Evolutionary conservation across 2,329 filamentous ascomycete genomes (phyloP), one percentile per base, ranked within the genome.

Genomic region (Botrytis galanthina): DNA sequence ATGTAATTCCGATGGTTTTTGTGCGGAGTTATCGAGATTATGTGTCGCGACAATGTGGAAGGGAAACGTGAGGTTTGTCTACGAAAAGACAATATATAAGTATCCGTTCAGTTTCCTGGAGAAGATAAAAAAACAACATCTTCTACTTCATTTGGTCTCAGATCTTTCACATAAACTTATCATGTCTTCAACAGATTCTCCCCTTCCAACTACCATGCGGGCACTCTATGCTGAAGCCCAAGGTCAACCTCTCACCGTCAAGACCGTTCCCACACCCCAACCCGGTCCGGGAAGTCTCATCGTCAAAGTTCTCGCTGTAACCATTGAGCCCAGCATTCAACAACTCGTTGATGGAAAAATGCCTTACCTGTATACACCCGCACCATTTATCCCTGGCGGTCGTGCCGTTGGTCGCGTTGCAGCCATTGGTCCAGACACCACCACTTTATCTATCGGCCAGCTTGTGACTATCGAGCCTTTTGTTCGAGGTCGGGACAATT

Each of bases 261-360:
- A 82, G 71, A 79, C 73, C 2, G 29, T 82, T 0, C 79, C 82
- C 22, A 83, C 79, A 8, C 83, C 83, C 0, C 61, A 78, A 22
- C 74, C 81, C 1, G 75, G 48, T 5, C 76, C 79, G 0, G 84
- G 85, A 10, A 82, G 77, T n/a, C 83, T 81, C 2, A 72, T 86
- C 12, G 78, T 86, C n/a, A 79, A 78, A 1, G 78, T 86, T 60
- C 73, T 83, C 16, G 77, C 77, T 1, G 79, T 82, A 0, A 76
- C 75, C 10, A 77, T 85, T 3, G 63, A 85, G 14, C 79, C 82
- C 9, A 85, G 86, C 76, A 74, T 75, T 18, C 74, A 79, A 22
- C 80, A 83, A 0, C 79, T 86, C 62, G 82, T 84, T 78, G 80
- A 80, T 46, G 84, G 83, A 20, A 77, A 74, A 0, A 80, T 81